Base-by-base conservation (phyloP, 148 eudicot genomes). In the Cornus controversa region DNA sequence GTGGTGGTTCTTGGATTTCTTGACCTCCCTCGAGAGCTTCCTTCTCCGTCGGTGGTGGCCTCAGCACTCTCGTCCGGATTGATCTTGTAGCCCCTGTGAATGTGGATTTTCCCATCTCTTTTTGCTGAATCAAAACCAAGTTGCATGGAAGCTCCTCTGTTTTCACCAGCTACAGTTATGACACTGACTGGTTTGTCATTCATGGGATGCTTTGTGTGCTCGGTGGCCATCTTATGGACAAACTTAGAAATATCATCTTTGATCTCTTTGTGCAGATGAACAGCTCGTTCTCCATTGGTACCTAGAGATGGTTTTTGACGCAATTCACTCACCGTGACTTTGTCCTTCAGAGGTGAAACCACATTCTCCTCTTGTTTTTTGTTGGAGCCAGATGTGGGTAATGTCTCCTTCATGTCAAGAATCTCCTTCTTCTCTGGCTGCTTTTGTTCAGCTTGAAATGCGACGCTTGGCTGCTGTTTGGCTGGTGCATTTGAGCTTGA, bases 151-250 rank as follows among this genome's bases (percentile, higher is more conserved):
- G 98, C 98, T 66, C 97, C 98, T 77, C 82, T 86, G 73, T 92
- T 94, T 78, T 92, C 94, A 57, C 97, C 98, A 23, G 89, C 84
- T 18, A 94, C 85, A n/a, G 91, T 92, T 45, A 93, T 85, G 8
- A 92, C 86, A 36, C 80, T 83, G 5, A 80, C 67, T 68, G 83
- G 83, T 63, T 70, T 87, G n/a, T 83, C 91, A 27, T 82, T 75
- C 47, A 74, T n/a, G 40, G 70, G 57, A 11, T 79, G 68, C 78
- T 86, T 87, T 53, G 82, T 76, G n/a, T 74, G 80, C 29, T 80
- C 75, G 28, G 75, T 53, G 65, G 90, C 82, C 70, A 79, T 84
- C 79, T 80, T 82, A 34, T 82, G 80, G 40, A 77, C 72, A 71
- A 88, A 69, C 80, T 79, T 85, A 47, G 93, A 86, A 26, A 83